A percentile compares a stretch with the other conserved stretches of the same genome.
Evolutionary conservation across 192 early-diverging fungal species (phyloP).

Genomic region (Backusella circina): DNA sequence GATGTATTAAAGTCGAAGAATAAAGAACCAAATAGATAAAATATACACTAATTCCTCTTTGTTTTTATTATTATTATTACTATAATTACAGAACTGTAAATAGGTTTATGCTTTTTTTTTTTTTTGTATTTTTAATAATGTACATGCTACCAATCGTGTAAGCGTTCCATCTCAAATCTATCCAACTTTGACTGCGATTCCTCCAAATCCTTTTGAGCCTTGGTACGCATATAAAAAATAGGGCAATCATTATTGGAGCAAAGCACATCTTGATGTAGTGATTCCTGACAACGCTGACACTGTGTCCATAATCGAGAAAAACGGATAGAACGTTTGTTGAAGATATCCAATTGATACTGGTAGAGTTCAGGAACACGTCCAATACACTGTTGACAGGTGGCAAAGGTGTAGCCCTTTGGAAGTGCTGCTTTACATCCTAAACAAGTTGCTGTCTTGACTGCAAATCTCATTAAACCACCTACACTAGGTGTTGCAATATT

Average conservation of each 20-base stretch:
- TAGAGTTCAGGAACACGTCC: constrained; percentile 74
- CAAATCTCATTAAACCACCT: constrained; percentile 94
- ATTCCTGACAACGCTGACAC: constrained; percentile 95
- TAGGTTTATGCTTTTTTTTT: not conserved
- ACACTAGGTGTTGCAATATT: constrained; percentile 84
- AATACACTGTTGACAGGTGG: constrained; percentile 56
- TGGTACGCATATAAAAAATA: constrained; percentile 98
- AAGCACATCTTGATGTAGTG: constrained; percentile 90
- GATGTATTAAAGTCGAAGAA: too few relatives aligned
- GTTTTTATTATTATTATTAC: not conserved
- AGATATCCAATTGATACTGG: constrained; percentile 53
- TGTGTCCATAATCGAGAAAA: constrained; percentile 95
- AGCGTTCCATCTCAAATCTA: constrained; percentile 54
- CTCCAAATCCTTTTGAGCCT: constrained; percentile 88
- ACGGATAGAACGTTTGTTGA: constrained; percentile 69
- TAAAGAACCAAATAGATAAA: too few relatives aligned
- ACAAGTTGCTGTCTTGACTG: constrained; percentile 87
- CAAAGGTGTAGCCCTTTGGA: constrained; percentile 47
- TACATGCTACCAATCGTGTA: not conserved
- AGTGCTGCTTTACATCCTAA: constrained; percentile 89
- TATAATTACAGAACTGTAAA: not conserved
- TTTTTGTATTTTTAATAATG: not conserved
- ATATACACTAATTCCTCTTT: too few relatives aligned
- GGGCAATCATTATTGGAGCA: constrained; percentile 96
- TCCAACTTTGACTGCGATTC: constrained; percentile 68